A percentile compares a stretch with the other conserved stretches of the same genome.
phyloP scores from a whole-genome alignment of 2,329 filamentous ascomycete species.

The Bretziella fagacearum region DNA sequence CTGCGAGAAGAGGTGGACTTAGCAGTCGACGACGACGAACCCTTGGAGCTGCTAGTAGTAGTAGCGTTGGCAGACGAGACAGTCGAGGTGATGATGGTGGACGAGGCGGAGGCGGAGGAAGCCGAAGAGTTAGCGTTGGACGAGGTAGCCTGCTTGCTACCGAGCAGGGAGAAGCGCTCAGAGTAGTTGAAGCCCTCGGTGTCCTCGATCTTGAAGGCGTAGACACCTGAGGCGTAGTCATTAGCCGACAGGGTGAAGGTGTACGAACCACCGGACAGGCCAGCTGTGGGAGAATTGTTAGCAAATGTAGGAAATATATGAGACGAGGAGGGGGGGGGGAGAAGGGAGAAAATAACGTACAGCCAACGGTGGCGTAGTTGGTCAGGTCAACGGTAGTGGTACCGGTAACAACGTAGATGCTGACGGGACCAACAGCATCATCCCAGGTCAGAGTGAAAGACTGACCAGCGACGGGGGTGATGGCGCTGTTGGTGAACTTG shows the following conservation, averaged over 20 bases:
- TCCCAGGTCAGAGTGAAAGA: slow-evolving; percentile 36
- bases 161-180: slow-evolving; percentile 23
- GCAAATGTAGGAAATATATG: too few species aligned
- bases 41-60: slow-evolving; percentile 16
- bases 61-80: slow-evolving; percentile 15
- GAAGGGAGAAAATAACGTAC: slow-evolving; percentile 26
- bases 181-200: slow-evolving; percentile 28
- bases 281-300: slow-evolving; percentile 19
- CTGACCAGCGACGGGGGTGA: slow-evolving; percentile 37
- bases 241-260: slow-evolving; percentile 23
- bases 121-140: not conserved
- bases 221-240: slow-evolving; percentile 24
- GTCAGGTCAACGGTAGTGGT: slow-evolving; percentile 26
- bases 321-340: not conserved
- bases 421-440: slow-evolving; percentile 27
- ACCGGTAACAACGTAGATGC: slow-evolving; percentile 39
- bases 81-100: slow-evolving; percentile 15
- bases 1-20: slow-evolving; percentile 9
- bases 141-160: slow-evolving; percentile 17
- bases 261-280: slow-evolving; percentile 22
- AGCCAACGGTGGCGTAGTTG: slow-evolving; percentile 27
- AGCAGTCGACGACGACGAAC: slow-evolving; percentile 11
- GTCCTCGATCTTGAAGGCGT: slow-evolving; percentile 31
- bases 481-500: slow-evolving; percentile 23
- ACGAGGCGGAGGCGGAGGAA: slow-evolving; percentile 11